Evolutionary conservation across 495 filamentous ascomycete species (phyloP).

Genomic region (Talaromyces proteolyticus): DNA sequence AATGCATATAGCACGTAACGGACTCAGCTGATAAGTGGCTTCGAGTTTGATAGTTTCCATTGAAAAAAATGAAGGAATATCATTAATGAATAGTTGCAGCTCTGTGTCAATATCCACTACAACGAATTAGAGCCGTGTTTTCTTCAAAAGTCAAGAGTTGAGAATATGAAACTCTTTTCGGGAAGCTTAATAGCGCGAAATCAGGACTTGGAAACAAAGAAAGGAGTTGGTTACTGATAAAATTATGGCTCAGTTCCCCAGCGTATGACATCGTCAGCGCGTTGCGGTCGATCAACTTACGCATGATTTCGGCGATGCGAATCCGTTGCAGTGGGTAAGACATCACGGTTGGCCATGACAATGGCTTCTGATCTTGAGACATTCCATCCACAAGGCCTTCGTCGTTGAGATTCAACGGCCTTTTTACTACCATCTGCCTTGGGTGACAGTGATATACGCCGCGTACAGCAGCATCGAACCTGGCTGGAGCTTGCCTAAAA

Average conservation of each 20-base stretch:
- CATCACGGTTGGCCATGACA: conserved; percentile 32
- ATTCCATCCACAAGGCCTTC: conserved; percentile 32
- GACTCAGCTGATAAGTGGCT: neutral
- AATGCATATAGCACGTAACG: neutral
- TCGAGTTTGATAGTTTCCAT: neutral
- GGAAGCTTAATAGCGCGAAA: neutral
- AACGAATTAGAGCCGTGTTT: neutral
- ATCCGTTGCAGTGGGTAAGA: conserved; percentile 39
- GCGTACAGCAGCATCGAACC: conserved; percentile 26
- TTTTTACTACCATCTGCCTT: conserved; percentile 37
- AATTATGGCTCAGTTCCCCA: neutral
- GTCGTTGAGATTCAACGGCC: conserved; percentile 41
- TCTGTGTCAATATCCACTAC: neutral
- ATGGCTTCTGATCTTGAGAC: conserved; percentile 13
- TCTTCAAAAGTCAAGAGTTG: neutral
- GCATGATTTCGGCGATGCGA: conserved; percentile 35
- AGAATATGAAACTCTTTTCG: neutral
- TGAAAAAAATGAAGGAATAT: neutral
- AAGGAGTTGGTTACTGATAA: conserved; percentile 18
- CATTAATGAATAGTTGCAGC: neutral
- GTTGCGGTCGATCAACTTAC: conserved; percentile 31
- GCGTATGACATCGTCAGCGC: conserved; percentile 12
- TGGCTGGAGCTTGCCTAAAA: conserved; percentile 18
- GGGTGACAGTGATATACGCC: conserved; percentile 29
- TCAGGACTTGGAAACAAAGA: conserved; percentile 12